Evolutionary conservation across 768 basidiomycete species (phyloP), one percentile per base, ranked within the genome.

Genomic region (Tricholoma saponaceum): DNA sequence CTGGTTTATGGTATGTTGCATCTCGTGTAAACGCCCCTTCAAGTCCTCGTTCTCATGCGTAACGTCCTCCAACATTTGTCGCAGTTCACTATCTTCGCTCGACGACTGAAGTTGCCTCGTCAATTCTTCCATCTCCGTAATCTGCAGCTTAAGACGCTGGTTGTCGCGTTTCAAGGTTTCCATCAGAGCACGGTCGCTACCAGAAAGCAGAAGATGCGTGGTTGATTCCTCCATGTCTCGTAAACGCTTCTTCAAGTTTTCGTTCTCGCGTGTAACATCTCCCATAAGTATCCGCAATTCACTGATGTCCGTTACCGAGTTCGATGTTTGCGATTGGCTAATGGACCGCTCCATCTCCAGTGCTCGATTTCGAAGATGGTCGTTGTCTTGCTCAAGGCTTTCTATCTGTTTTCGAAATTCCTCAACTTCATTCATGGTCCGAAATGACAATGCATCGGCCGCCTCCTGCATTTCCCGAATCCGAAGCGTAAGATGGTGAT

Each of bases 211-310:
- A 10, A 75, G 56, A 37, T 68, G 69, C 49, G 74, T 69, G 64
- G 75, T 74, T 2, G 73, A 71, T 32, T 64, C 61, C 28, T 76
- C 64, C 70, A 72, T 73, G 43, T 73, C 64, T 44, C 77, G 67
- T 22, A 74, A 58, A 30, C 72, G 66, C 3, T 56, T 57, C 58
- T 76, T 77, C 41, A 77, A 65, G 2, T 35, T 54, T 53, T 78
- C 74, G 52, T 78, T 78, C 65, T 78, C 76, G 52, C 67, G 67
- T 9, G 77, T 77, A 20, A 75, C 69, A 52, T 77, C 74, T 18
- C 63, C 61, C 59, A 78, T 66, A 32, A 77, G 57, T 14, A 78
- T 67, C 52, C 69, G 69, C 58, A 76, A 53, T 56, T 77, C 74
- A 23, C 69, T 65, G 39, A 67, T 65, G 55, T 69, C 74, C 1